A percentile compares a stretch with the other conserved stretches of the same genome.
Evolutionary conservation across 768 basidiomycete genomes (phyloP).

Genomic region (Coprinopsis sp.): DNA sequence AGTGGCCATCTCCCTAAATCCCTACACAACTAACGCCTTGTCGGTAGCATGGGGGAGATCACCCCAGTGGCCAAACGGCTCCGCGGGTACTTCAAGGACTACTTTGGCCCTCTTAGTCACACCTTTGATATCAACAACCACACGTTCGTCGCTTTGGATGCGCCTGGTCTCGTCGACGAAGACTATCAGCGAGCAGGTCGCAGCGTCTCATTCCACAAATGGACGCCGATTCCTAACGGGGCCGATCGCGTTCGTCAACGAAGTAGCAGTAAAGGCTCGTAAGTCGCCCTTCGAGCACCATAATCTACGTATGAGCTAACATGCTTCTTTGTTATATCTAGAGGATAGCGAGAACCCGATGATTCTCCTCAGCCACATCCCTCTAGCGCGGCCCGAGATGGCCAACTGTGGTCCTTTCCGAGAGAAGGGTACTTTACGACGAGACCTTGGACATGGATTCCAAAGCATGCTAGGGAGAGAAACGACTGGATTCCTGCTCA

Average conservation of each 20-base stretch:
- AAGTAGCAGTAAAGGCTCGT: slow-evolving; percentile 36
- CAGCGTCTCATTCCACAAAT: slow-evolving; percentile 46
- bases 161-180: slow-evolving; percentile 79
- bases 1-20: slow-evolving; percentile 14
- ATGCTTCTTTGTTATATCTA: slow-evolving; percentile 15
- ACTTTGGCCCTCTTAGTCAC: slow-evolving; percentile 70
- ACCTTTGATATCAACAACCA: slow-evolving; percentile 62
- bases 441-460: slow-evolving; percentile 77
- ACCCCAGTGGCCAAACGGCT: slow-evolving; percentile 47
- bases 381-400: slow-evolving; percentile 69
- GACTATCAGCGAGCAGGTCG: slow-evolving; percentile 62
- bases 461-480: slow-evolving; percentile 80
- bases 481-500: slow-evolving; percentile 69
- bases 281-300: neutral
- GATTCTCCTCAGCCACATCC: slow-evolving; percentile 83
- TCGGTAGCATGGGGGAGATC: slow-evolving; percentile 49
- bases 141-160: slow-evolving; percentile 66
- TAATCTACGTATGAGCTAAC: slow-evolving; percentile 2
- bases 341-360: slow-evolving; percentile 34
- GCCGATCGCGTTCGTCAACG: slow-evolving; percentile 56
- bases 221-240: slow-evolving; percentile 52
- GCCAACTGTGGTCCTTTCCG: slow-evolving; percentile 74
- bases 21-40: neutral
- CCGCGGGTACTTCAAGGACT: slow-evolving; percentile 50
- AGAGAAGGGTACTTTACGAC: slow-evolving; percentile 66